phyloP scores from a whole-genome alignment of 2,329 filamentous ascomycete species.

The Boeremia exigua region DNA sequence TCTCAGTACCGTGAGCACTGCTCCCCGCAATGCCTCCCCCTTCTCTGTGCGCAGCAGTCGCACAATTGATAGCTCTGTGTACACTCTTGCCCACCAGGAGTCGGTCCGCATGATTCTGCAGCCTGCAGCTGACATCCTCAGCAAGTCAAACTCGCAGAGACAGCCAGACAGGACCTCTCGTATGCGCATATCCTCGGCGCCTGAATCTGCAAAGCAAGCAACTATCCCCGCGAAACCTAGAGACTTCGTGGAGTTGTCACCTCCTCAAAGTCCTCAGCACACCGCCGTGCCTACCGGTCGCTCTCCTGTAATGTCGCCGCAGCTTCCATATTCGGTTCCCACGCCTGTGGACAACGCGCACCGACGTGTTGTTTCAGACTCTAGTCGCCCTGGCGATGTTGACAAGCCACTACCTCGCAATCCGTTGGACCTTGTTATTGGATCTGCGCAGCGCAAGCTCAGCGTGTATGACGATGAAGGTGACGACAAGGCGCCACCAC shows the following conservation, averaged over 20 bases:
- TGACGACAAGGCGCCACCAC: conserved; percentile 29
- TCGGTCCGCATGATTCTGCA: conserved; percentile 41
- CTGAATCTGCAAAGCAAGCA: conserved; percentile 27
- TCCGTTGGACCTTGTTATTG: conserved; percentile 8
- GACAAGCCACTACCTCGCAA: conserved; percentile 15
- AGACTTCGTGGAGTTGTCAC: conserved; percentile 30
- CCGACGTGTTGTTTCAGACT: conserved; percentile 22
- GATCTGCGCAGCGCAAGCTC: conserved; percentile 6
- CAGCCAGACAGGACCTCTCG: conserved; percentile 26
- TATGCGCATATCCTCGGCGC: conserved; percentile 45
- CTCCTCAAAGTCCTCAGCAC: conserved; percentile 28
- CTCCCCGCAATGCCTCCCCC: conserved; percentile 37
- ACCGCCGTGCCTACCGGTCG: background rate
- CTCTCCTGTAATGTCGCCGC: background rate
- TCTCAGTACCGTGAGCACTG: conserved; percentile 11
- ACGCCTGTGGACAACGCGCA: conserved; percentile 12
- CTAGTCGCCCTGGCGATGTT: conserved; percentile 6
- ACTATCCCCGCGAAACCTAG: conserved; percentile 16
- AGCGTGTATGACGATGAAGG: conserved; percentile 16
- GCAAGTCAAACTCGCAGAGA: conserved; percentile 34
- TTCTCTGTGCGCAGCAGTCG: conserved; percentile 37
- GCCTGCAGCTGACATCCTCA: conserved; percentile 44
- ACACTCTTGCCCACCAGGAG: conserved; percentile 41
- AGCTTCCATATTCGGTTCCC: conserved; percentile 17
- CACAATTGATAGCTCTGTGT: conserved; percentile 37